Base-by-base conservation (phyloP, 2,329 filamentous ascomycete species). In the Colletotrichum kahawae region DNA sequence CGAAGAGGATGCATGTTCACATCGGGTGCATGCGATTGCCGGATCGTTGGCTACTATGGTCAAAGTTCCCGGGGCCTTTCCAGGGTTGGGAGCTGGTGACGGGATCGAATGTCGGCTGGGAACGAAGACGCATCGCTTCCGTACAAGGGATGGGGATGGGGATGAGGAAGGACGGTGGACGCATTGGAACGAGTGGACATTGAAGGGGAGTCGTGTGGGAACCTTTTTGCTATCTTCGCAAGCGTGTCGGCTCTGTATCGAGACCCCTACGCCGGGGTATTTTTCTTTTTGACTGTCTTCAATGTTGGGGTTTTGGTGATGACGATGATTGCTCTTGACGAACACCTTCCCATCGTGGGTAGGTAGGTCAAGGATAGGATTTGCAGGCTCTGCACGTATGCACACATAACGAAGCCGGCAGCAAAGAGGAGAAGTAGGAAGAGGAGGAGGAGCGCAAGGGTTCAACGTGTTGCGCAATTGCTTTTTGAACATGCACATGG, bases 1-100 rank as follows among this genome's bases (percentile, higher is more conserved):
- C 34, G 57, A 57, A 59, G 69, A 54, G 43, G 18, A 59, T 67
- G 68, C 69, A 72, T 56, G 34, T 48, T 33, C 9, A 71, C 51
- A 36, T 62, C 67, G 60, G 13, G 27, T 74, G 67, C 67, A 74
- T 74, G 51, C 18, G 63, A 71, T 67, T 72, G 69, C 72, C 69
- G 72, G 57, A 63, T 72, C 68, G 63, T 33, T 67, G 54, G 62
- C 56, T 63, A n/a, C 62, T 63, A 24, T 36, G 34, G 24, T 64
- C 43, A 24, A 27, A 24, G 33, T 38, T n/a, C 27, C 36, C n/a
- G 38, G 34, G 38, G 18, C 38, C 54, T 24, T 12, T 62, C 38
- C 62, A 62, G 71, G 57, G 31, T 27, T n/a, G 16, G 24, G n/a
- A n/a, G 38, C 38, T 43, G 38, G 38, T 43, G 21, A 54, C 36